Percentiles rank a stretch among this genome's conserved stretches.
These are phyloP conservation scores for Mortierella antarctica DNA, from an alignment of 192 early-diverging fungal genomes.

Conservation along the genomic window DNA sequence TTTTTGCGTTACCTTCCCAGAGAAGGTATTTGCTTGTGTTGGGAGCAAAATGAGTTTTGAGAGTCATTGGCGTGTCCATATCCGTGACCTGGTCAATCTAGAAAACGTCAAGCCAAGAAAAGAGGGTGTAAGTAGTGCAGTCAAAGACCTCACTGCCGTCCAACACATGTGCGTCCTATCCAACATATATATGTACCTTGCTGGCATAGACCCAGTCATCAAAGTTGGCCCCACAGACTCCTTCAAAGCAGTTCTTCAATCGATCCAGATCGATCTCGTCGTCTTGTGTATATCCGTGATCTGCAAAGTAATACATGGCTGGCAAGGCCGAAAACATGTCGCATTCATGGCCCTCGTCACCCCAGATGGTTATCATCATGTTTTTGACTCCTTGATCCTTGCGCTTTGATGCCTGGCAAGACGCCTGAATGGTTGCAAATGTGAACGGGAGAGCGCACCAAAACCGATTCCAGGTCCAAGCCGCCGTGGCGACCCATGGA, in stretches of 20 bases:
- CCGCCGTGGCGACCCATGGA: constrained; percentile 85
- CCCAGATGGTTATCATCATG: constrained; percentile 89
- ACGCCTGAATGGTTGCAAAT: constrained; percentile 79
- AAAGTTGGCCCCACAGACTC: constrained; percentile 82
- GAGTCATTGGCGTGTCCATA: constrained; percentile 52
- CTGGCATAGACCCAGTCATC: constrained; percentile 81
- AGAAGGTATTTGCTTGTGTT: constrained; percentile 87
- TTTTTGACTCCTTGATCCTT: constrained; percentile 68
- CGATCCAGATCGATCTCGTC: constrained; percentile 68
- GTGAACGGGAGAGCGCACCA: constrained; percentile 87
- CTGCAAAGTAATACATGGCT: constrained; percentile 78
- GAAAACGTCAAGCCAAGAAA: neutral
- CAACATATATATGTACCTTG: constrained; percentile 51
- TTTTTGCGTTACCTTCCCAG: constrained; percentile 74
- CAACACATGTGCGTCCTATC: neutral
- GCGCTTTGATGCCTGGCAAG: constrained; percentile 73
- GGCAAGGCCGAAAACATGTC: constrained; percentile 87
- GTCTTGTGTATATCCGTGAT: constrained; percentile 76
- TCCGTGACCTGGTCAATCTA: constrained; percentile 67
- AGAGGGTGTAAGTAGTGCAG: neutral
- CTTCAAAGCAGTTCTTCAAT: constrained; percentile 74
- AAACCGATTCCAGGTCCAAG: constrained; percentile 89
- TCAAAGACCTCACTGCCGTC: neutral
- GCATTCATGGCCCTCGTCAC: constrained; percentile 93
- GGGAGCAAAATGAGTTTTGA: constrained; percentile 68